Conservation (phyloP, 192 early-diverging fungal genomes). For the Coemansia sp. region DNA sequence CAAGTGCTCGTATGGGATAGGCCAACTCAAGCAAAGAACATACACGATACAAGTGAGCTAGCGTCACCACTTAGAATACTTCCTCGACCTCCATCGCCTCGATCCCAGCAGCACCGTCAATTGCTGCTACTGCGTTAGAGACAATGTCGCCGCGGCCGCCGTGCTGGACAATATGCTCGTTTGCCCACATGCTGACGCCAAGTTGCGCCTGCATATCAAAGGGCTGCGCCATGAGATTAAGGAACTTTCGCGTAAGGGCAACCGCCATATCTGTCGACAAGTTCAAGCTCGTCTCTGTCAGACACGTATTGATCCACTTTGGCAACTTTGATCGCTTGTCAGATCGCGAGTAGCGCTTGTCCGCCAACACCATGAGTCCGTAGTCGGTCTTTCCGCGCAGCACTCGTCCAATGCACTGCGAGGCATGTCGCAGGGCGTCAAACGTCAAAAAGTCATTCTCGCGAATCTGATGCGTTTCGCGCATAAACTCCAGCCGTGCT, state of each 20-base stretch:
- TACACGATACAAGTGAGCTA: neutral
- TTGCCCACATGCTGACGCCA: conserved; percentile 85
- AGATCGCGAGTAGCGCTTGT: conserved; percentile 92
- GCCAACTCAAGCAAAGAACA: neutral
- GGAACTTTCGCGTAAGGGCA: conserved; percentile 86
- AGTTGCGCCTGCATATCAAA: conserved; percentile 76
- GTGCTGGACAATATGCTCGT: conserved; percentile 67
- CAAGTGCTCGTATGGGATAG: neutral
- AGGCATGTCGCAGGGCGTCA: conserved; percentile 98
- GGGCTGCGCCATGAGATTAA: conserved; percentile 95
- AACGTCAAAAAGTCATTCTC: conserved; percentile 99
- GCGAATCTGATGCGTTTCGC: conserved; percentile 89
- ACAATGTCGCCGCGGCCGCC: conserved; percentile 23
- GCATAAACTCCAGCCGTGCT: conserved; percentile 92
- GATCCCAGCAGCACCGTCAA: neutral
- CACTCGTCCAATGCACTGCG: conserved; percentile 98
- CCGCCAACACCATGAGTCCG: conserved; percentile 98
- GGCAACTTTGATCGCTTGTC: conserved; percentile 97
- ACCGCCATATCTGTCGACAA: conserved; percentile 98
- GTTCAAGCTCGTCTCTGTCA: conserved; percentile 87
- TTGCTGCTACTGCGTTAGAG: neutral
- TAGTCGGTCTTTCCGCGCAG: conserved; percentile 98
- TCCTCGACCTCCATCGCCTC: conserved; percentile 25
- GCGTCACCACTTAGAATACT: neutral
- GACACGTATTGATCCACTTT: conserved; percentile 91